Evolutionary conservation across 257 asterid species (phyloP).

Genomic region (Jacaranda copaia): DNA sequence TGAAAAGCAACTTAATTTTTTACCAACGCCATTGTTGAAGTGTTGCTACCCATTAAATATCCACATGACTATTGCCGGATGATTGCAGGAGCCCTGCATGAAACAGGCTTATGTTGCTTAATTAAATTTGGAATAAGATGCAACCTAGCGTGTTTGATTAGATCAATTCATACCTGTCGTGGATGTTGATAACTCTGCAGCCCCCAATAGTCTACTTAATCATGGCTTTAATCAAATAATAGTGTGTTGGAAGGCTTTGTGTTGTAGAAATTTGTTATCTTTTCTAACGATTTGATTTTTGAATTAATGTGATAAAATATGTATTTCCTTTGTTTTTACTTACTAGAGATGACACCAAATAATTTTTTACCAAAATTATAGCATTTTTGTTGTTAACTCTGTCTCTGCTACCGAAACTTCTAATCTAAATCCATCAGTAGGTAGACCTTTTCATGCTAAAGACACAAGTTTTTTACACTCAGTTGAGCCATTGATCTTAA

Average conservation of each 20-base stretch:
- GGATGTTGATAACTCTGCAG: constrained; percentile 17
- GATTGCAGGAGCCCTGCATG: constrained; percentile 28
- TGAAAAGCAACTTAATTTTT: no score
- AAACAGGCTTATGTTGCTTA: constrained; percentile 16
- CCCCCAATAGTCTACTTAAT: constrained; percentile 20
- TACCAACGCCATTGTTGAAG: no score
- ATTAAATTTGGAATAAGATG: constrained; percentile 20
- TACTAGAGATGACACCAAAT: constrained; percentile 30
- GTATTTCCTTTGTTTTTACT: constrained; percentile 17
- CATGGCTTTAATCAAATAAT: constrained; percentile 22
- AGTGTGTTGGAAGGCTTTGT: background rate
- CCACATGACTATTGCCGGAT: constrained; percentile 7
- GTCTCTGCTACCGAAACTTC: constrained; percentile 53
- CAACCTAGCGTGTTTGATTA: constrained; percentile 17
- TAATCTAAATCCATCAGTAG: constrained; percentile 47
- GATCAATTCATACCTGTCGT: background rate
- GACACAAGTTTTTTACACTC: constrained; percentile 55
- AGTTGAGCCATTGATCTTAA: background rate
- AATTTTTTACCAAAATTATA: constrained; percentile 63
- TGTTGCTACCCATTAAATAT: constrained; percentile 20
- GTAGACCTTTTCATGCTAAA: constrained; percentile 48
- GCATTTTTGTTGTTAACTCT: constrained; percentile 46
- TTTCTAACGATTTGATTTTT: constrained; percentile 16
- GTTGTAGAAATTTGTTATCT: constrained; percentile 9
- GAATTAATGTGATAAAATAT: background rate